Percentiles rank a stretch among this genome's conserved stretches.
Evolutionary conservation across 2,329 filamentous ascomycete species (phyloP).

Genomic region (Penicillium sp.): DNA sequence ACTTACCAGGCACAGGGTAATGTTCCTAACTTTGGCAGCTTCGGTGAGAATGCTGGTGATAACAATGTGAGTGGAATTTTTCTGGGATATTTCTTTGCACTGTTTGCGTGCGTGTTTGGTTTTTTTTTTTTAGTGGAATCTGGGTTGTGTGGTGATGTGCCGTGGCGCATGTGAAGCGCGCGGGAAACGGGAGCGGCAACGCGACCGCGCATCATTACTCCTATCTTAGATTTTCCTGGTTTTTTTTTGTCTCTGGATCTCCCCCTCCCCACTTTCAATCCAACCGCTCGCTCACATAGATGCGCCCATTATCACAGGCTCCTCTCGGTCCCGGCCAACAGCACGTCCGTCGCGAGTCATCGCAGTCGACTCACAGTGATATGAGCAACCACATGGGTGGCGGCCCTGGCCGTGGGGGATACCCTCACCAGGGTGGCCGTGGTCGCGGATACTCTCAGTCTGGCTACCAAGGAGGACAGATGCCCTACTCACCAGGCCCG

Average conservation of each 20-base stretch:
- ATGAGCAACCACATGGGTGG: slow-evolving; percentile 62
- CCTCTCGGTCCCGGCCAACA: slow-evolving; percentile 65
- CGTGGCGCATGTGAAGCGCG: slow-evolving; percentile 7
- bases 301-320: slow-evolving; percentile 68
- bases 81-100: not conserved
- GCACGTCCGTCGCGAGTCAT: slow-evolving; percentile 84
- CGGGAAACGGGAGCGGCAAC: slow-evolving; percentile 3
- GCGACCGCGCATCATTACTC: slow-evolving; percentile 26
- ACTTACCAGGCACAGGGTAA: slow-evolving; percentile 70
- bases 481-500: slow-evolving; percentile 59
- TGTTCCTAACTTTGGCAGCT: slow-evolving; percentile 79
- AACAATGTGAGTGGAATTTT: slow-evolving; percentile 63
- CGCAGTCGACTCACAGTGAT: slow-evolving; percentile 78
- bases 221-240: slow-evolving; percentile 15
- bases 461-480: slow-evolving; percentile 56
- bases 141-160: not conserved
- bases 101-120: not conserved
- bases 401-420: slow-evolving; percentile 59
- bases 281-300: slow-evolving; percentile 56
- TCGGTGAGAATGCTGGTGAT: slow-evolving; percentile 67
- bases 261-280: not conserved
- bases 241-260: slow-evolving; percentile 19
- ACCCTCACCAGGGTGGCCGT: slow-evolving; percentile 57
- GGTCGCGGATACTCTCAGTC: slow-evolving; percentile 61
- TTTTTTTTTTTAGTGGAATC: slow-evolving; percentile 3